Evolutionary conservation across 73 alveolate species (phyloP), one percentile per base, ranked within the genome.

Genomic region (Paramecium sexaurelia): DNA sequence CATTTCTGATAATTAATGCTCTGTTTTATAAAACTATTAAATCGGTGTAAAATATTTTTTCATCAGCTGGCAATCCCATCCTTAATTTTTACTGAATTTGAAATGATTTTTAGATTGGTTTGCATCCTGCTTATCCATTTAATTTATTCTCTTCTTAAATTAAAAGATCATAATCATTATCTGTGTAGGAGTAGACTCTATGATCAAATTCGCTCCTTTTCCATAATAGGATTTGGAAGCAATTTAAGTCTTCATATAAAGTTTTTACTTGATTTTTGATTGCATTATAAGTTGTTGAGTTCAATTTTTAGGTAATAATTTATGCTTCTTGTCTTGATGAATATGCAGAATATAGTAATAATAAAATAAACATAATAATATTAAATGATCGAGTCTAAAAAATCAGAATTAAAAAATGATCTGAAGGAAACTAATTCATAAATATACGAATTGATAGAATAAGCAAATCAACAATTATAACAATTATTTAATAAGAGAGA

Each of bases 1-100:
- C 87, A 73, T 73, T 73, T 33, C 87, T 73, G 8, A 73, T 73
- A n/a, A 73, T 35, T 13, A 73, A 33, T 15, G 87, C 87, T 37
- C 87, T 73, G 19, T 73, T 73, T 41, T 73, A n/a, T 73, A 73
- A 32, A 13, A 73, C 66, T 0, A 73, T 35, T 9, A 73, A 10
- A 35, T 73, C 87, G 35, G 61, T 73, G 35, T 73, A 73, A 73
- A 32, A 73, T n/a, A 73, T 35, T 32, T 35, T 35, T 73, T 24
- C 87, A 73, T 73, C 45, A 3, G 55, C 32, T 32, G 87, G 87
- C 19, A 73, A 35, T 73, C 87, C 45, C 57, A 73, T 73, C 13
- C 57, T 73, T 2, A 29, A 36, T 11, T 15, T n/a, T 73, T 35
- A 8, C 2, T 73, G 9, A n/a, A 35, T 22, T 15, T 26, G 39